phyloP scores from a whole-genome alignment of 2,329 filamentous ascomycete genomes.

The Neobulgaria alba region DNA sequence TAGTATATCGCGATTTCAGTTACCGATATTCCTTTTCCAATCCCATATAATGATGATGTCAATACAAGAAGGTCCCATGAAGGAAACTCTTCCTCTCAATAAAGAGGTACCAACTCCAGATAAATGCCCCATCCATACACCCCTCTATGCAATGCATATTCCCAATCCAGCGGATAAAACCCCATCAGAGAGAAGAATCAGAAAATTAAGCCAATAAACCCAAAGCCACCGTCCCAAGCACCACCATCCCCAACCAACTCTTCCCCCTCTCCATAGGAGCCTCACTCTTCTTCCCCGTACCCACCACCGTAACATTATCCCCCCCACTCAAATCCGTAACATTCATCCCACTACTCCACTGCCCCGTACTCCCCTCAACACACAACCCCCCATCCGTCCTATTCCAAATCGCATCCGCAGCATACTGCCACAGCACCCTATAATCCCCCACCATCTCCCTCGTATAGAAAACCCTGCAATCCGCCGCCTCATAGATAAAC shows the following conservation, averaged over 20 bases:
- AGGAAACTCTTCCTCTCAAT: too few species aligned
- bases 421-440: slow-evolving; percentile 40
- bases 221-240: background rate
- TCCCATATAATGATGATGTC: too few species aligned
- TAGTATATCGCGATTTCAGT: too few species aligned
- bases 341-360: slow-evolving; percentile 3
- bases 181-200: too few species aligned
- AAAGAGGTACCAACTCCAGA: too few species aligned
- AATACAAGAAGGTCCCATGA: too few species aligned
- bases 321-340: background rate
- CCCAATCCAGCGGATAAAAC: too few species aligned
- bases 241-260: too few species aligned
- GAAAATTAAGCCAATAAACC: too few species aligned
- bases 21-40: too few species aligned
- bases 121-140: too few species aligned
- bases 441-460: slow-evolving; percentile 41
- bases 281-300: background rate
- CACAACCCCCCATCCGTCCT: slow-evolving; percentile 27
- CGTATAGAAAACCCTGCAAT: slow-evolving; percentile 52
- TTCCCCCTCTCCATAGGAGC: background rate
- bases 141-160: too few species aligned
- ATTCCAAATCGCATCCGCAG: slow-evolving; percentile 32
- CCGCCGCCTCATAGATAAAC: slow-evolving; percentile 52
- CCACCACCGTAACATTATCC: background rate
- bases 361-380: slow-evolving; percentile 18